A percentile compares a stretch with the other conserved stretches of the same genome.
Conservation (phyloP, 306 rosid genomes). For the Cicer pinnatifidum region DNA sequence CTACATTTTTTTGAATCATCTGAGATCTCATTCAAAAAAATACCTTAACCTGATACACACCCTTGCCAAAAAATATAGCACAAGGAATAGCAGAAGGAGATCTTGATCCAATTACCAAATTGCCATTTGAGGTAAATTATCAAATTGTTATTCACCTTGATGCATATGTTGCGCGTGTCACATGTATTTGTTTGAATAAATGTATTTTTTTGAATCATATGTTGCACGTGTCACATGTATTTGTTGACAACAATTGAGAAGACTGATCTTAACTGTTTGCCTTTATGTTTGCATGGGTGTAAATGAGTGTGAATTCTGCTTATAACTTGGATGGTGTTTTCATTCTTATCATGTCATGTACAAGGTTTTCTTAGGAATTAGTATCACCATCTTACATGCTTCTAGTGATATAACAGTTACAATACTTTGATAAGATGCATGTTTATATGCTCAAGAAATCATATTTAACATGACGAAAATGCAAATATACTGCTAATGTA, state of each 20-base stretch:
- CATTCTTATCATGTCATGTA: conserved; percentile 3
- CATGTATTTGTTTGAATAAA: conserved; percentile 15
- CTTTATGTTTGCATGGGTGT: neutral
- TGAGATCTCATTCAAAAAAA: conserved; percentile 39
- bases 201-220: neutral
- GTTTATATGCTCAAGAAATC: conserved; percentile 13
- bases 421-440: conserved; percentile 34
- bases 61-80: conserved; percentile 67
- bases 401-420: neutral
- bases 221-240: neutral
- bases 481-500: neutral
- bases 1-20: conserved; percentile 39
- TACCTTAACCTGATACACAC: conserved; percentile 72
- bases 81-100: conserved; percentile 92
- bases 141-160: conserved; percentile 34
- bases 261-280: neutral
- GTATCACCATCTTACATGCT: conserved; percentile 13
- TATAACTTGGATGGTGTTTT: conserved; percentile 21
- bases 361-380: conserved; percentile 39
- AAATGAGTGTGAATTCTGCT: conserved; percentile 30
- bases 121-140: conserved; percentile 69
- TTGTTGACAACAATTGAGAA: conserved; percentile 17
- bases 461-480: conserved; percentile 4
- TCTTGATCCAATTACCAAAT: conserved; percentile 83
- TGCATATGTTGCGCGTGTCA: neutral